Base-by-base conservation (phyloP, 2,329 filamentous ascomycete genomes). In the Lachnellula willkommii region DNA sequence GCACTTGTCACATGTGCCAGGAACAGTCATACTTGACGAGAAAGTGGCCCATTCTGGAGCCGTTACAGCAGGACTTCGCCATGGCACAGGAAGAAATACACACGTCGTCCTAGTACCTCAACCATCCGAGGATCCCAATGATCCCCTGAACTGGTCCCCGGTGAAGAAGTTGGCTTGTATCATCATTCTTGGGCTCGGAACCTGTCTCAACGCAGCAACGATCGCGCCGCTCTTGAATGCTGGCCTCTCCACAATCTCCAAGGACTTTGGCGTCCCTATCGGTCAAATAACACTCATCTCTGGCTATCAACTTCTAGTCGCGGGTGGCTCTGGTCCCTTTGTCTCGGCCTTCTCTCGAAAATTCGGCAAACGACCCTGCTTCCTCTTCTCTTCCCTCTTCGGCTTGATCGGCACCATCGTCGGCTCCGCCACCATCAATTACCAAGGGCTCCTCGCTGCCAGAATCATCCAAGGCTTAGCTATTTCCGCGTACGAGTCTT, bases 101-200 rank as follows among this genome's bases (percentile, higher is more conserved):
- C 45, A 63, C 37, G 51, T 64, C 37, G 53, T 64, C 17, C 55
- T 64, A 14, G 56, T 53, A 15, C 72, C 77, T 15, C 77, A 79
- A 60, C 77, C 77, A 6, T 74, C 71, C 12, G 72, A 75, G 56
- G 75, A 73, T 36, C 76, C 75, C 0, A 79, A 79, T 56, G 77
- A 79, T 58, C 77, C 77, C 4, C 59, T 78, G 7, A 78, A 77
- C 52, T 72, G 71, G 70, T 52, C 65, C 5, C 58, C 63, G 4
- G 53, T 60, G 50, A 74, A 73, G 67, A 79, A 78, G 53, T 65
- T 71, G 51, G 59, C 69, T 15, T 71, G 75, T 53, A 64, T 77
- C 11, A 59, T 69, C 11, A 70, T 75, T 20, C 66, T 76, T 14
- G 69, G 70, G 14, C 61, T 72, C 15, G 70, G 70, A 6, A 71